A percentile compares a stretch with the other conserved stretches of the same genome.
phyloP scores from a whole-genome alignment of 139 green algal genomes.

The Tetradesmus obliquus region DNA sequence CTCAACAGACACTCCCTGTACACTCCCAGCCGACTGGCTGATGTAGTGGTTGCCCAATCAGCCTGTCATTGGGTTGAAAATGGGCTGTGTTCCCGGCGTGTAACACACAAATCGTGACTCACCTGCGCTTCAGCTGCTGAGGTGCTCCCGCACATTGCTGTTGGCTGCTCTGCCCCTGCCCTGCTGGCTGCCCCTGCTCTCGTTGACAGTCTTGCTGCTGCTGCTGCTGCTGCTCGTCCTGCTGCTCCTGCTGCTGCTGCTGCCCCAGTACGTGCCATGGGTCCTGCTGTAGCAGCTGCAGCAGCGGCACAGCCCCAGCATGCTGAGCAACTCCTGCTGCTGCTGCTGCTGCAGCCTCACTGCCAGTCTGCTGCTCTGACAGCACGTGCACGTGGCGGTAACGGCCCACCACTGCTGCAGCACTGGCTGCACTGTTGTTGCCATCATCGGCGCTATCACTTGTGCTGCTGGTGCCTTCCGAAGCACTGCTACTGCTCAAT shows the following conservation, averaged over 20 bases:
- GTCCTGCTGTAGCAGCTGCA: conserved; percentile 13
- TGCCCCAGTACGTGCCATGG: not conserved
- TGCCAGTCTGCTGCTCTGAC: not conserved
- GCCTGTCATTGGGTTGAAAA: too few species aligned
- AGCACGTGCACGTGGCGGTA: not conserved
- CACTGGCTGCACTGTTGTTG: not conserved
- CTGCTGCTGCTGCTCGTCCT: not conserved
- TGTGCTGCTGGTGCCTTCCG: not conserved
- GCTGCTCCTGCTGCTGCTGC: conserved; percentile 18
- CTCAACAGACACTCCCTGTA: too few species aligned
- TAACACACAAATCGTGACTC: not conserved
- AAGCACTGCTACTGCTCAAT: not conserved
- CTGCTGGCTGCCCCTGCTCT: not conserved
- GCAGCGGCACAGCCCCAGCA: not conserved
- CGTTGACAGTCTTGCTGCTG: not conserved
- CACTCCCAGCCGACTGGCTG: too few species aligned
- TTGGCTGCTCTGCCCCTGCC: not conserved
- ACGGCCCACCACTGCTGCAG: not conserved
- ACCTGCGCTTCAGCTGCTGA: not conserved
- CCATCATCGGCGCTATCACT: not conserved
- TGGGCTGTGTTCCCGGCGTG: too few species aligned
- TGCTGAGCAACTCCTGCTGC: not conserved
- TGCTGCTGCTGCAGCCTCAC: not conserved
- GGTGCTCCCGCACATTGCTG: not conserved
- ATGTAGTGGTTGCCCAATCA: too few species aligned